Evolutionary conservation across 106 monocot species (phyloP).

Genomic region (Dendrobium nobile): DNA sequence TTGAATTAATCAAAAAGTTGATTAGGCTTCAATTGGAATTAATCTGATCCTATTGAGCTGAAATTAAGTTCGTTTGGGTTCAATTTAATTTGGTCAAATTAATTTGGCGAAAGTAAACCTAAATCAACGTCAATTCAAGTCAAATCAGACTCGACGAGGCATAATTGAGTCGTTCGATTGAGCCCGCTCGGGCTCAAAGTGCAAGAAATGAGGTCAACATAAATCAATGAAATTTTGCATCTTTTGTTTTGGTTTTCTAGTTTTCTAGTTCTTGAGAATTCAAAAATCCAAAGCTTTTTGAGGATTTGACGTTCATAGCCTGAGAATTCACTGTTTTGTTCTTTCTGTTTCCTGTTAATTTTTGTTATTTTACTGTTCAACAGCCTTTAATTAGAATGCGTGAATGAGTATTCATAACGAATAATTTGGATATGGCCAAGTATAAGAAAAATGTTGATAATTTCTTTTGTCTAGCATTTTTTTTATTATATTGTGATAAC

Average conservation of each 20-base stretch:
- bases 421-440: not conserved
- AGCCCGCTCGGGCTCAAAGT: no score
- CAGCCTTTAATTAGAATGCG: not conserved
- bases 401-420: not conserved
- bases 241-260: not conserved
- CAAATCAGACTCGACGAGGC: no score
- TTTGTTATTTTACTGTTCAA: not conserved
- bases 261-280: not conserved
- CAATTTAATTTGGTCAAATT: no score
- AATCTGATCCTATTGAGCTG: no score
- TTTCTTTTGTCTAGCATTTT: not conserved
- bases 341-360: not conserved
- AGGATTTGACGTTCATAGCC: not conserved
- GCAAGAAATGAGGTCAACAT: no score
- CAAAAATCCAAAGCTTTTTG: not conserved
- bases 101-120: no score
- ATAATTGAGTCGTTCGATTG: no score
- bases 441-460: not conserved
- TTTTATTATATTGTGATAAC: not conserved
- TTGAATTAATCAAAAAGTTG: no score
- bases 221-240: no score
- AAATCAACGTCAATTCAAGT: no score
- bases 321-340: not conserved
- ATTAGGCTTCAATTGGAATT: no score
- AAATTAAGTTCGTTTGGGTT: no score